Base-by-base conservation (phyloP, 805 yeast species). In the Sungouiozyma ichnusensis region DNA sequence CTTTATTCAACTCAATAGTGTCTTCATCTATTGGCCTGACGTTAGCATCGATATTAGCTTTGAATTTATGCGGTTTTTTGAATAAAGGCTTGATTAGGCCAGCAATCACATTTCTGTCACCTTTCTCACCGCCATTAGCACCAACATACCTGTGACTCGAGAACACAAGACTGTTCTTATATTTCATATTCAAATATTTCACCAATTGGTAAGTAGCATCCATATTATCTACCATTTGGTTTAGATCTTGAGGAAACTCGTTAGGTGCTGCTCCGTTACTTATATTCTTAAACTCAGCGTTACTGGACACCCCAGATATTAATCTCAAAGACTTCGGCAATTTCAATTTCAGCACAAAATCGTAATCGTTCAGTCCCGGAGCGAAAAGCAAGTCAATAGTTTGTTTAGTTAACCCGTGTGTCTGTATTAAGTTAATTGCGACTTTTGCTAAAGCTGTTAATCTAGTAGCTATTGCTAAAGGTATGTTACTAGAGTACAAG, bases 361-460 rank as follows among this genome's bases (percentile, higher is more conserved):
- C 95, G 59, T 81, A 92, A 62, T 90, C 97, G 44, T 73, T 71
- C 41, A 83, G 66, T 0, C 94, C 86, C 1, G 97, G 88, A 0
- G 83, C 77, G 63, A 88, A 92, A 35, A 86, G 62, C 35, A 75
- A 57, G 36, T 71, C 73, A 29, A 82, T 54, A 2, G 72, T 69
- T 40, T 66, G 64, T 34, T 60, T 52, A 39, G 50, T 59, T 15
- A 67, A 36, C 2, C 78, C 80, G 41, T 70, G 69, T 0, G 62
- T 61, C 40, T 68, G 69, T 16, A 79, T 60, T 43, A 82, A 57
- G 16, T 72, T 70, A 34, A 76, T 62, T 0, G 90, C 88, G 20
- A 82, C 88, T 48, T 85, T 76, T 1, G 96, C 75, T 46, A 92
- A 71, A 0, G 94, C 88, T 0, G 97, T 90, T 47, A 90, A 65